phyloP scores from a whole-genome alignment of 306 rosid genomes.

The Vigna hirtella region DNA sequence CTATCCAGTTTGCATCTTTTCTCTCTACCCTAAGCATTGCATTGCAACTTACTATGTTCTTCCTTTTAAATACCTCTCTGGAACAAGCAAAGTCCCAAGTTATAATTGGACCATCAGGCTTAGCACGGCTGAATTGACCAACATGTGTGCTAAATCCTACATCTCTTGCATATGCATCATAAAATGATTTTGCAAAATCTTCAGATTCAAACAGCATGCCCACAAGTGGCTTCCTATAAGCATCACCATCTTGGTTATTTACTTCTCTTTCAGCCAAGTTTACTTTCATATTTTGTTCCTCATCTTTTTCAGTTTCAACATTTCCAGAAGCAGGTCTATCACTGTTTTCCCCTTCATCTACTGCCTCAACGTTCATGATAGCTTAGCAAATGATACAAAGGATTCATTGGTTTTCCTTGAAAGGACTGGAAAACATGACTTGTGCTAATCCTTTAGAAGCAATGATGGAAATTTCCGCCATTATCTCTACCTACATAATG shows the following conservation, averaged over 20 bases:
- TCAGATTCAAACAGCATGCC: constrained; percentile 77
- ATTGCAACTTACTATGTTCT: constrained; percentile 75
- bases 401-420: constrained; percentile 39
- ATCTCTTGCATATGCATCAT: constrained; percentile 67
- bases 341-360: constrained; percentile 53
- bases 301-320: constrained; percentile 45
- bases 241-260: constrained; percentile 51
- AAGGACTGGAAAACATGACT: constrained; percentile 45
- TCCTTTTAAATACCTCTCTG: constrained; percentile 70
- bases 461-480: constrained; percentile 40
- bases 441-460: constrained; percentile 39
- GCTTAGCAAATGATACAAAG: constrained; percentile 14
- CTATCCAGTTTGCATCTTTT: constrained; percentile 65
- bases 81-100: constrained; percentile 78
- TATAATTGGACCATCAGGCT: constrained; percentile 82
- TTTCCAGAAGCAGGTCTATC: constrained; percentile 47
- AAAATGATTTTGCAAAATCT: constrained; percentile 71
- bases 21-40: constrained; percentile 78
- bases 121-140: constrained; percentile 71
- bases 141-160: constrained; percentile 69
- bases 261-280: constrained; percentile 52
- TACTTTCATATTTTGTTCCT: constrained; percentile 39
- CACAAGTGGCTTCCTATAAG: constrained; percentile 58
- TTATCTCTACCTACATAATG: constrained; percentile 34
- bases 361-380: constrained; percentile 59